Evolutionary conservation across 495 filamentous ascomycete genomes (phyloP), one percentile per base, ranked within the genome.

Genomic region (Evernia prunastri): DNA sequence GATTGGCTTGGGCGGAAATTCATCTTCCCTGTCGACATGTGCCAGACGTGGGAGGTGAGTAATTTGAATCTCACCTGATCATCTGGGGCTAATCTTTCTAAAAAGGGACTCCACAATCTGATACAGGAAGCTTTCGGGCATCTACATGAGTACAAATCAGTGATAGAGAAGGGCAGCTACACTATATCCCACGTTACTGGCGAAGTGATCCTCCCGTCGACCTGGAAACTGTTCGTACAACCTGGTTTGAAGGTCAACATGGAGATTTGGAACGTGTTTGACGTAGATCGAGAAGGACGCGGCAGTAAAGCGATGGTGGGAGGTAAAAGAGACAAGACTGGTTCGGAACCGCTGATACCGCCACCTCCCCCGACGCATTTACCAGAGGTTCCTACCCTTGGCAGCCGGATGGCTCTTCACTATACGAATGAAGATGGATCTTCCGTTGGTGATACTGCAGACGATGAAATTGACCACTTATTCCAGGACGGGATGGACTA

Each of bases 121-220:
- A 59, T 59, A 18, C 36, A 29, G n/a, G 57, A 59, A 59, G 57
- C 57, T 40, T 40, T 59, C 18, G 36, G 36, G 37, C 57, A 59
- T 31, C 12, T 43, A 15, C 36, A 9, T 27, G 23, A 59, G 3
- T 43, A 59, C 23, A 43, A 15, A 4, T 13, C 35, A 42, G 11
- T 59, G 36, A 31, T 43, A 13, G 57, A 42, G 36, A 31, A 39
- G 9, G 57, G 57, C 40, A 29, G 13, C 37, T 59, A 59, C 57
- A 31, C 4, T 37, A 59, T 59, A 29, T 39, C 40, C 13, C 36
- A 59, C 12, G 23, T 35, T 0, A 43, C 36, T 4, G 57, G 57
- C n/a, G 57, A 59, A 33, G 20, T 42, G 9, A 59, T 59, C 37
- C 57, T 59, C 6, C 36, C 36, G 4, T 59, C 57, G 15, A 40